Percentiles rank a stretch among this genome's conserved stretches.
phyloP scores from a whole-genome alignment of 1,284 basidiomycete genomes.

The Cutaneotrichosporon sp. region DNA sequence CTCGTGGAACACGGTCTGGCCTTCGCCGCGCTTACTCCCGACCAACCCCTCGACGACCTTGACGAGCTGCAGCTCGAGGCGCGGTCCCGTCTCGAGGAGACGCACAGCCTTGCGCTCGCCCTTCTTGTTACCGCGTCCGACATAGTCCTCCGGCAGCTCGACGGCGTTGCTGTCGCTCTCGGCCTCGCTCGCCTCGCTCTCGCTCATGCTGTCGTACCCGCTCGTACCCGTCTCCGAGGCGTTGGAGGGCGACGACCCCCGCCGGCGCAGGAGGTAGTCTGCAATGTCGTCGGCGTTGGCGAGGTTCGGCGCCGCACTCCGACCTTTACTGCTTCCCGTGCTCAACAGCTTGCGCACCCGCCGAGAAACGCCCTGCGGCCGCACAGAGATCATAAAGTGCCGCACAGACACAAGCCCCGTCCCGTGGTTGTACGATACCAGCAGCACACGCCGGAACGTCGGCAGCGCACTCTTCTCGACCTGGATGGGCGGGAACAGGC shows the following conservation, averaged over 20 bases:
- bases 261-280: constrained; percentile 78
- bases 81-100: constrained; percentile 88
- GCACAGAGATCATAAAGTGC: constrained; percentile 92
- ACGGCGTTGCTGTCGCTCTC: constrained; percentile 69
- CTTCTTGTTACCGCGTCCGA: constrained; percentile 88
- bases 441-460: constrained; percentile 80
- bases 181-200: constrained; percentile 59
- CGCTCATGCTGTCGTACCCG: constrained; percentile 73
- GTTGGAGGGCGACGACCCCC: constrained; percentile 34
- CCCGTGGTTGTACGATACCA: constrained; percentile 84
- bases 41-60: constrained; percentile 95
- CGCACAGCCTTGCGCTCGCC: constrained; percentile 85
- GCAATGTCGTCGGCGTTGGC: constrained; percentile 88
- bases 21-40: constrained; percentile 60
- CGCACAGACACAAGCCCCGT: constrained; percentile 85
- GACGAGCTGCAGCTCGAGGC: constrained; percentile 86
- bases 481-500: constrained; percentile 53
- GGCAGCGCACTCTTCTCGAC: constrained; percentile 71
- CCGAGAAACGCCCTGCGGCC: constrained; percentile 87
- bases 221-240: constrained; percentile 50
- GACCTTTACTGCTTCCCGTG: constrained; percentile 34
- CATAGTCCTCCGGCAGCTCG: constrained; percentile 82
- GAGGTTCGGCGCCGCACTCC: constrained; percentile 58
- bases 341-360: constrained; percentile 80
- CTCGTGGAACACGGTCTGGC: constrained; percentile 84